Evolutionary conservation across 495 filamentous ascomycete genomes (phyloP).

Genomic region (Glutinoglossum americanum): DNA sequence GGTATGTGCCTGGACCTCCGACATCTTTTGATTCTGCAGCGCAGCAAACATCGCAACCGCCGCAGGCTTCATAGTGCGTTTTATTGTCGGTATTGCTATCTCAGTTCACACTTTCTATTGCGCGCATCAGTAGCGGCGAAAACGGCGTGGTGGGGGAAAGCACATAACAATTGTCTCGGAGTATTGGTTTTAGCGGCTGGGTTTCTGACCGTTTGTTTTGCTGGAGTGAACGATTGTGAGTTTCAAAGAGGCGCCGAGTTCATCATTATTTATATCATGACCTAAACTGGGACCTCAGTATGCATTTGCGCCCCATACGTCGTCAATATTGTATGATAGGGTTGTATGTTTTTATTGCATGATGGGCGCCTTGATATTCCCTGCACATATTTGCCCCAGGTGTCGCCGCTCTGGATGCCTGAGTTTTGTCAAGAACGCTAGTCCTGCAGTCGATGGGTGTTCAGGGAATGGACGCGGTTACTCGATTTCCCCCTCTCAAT

Average conservation of each 20-base stretch:
- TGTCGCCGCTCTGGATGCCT: background rate
- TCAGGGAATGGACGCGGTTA: background rate
- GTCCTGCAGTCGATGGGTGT: background rate
- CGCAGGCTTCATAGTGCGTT: background rate
- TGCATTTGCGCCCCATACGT: background rate
- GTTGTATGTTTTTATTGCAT: conserved; percentile 1
- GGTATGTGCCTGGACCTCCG: background rate
- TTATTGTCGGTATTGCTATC: background rate
- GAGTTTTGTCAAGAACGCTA: background rate
- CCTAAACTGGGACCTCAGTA: background rate
- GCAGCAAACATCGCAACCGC: conserved; percentile 1
- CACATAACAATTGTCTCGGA: background rate
- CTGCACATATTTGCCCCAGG: background rate
- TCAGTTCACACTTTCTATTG: background rate
- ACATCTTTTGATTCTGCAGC: conserved; percentile 1
- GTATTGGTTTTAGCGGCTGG: background rate
- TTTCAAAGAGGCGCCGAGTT: background rate
- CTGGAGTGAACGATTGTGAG: background rate
- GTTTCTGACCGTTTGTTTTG: background rate
- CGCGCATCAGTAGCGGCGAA: background rate
- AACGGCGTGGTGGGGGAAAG: background rate
- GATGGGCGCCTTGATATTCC: background rate
- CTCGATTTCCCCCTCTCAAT: background rate
- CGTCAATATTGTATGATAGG: background rate
- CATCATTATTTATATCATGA: background rate